Evolutionary conservation across 768 basidiomycete species (phyloP).

Genomic region (Tylopilus cervinicoccineus): DNA sequence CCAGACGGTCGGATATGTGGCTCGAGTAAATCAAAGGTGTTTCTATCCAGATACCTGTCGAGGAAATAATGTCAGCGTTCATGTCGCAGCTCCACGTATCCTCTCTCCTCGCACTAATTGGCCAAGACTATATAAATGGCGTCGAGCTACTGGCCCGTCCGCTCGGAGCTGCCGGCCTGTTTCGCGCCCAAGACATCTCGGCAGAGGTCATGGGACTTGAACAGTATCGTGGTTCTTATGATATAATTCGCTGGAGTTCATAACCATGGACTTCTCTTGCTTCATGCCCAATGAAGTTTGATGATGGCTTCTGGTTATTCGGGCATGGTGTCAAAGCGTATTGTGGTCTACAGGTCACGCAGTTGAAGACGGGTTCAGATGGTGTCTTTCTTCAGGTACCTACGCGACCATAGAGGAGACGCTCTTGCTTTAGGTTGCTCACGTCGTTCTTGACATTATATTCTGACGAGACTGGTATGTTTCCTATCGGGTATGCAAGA

Average conservation of each 20-base stretch:
- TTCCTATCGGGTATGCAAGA: constrained; percentile 72
- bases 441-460: constrained; percentile 74
- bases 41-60: constrained; percentile 46
- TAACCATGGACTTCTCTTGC: neutral
- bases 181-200: neutral
- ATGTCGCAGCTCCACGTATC: constrained; percentile 1
- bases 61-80: neutral
- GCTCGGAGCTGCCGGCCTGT: neutral
- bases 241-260: neutral
- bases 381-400: constrained; percentile 58
- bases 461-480: constrained; percentile 60
- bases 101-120: no score
- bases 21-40: constrained; percentile 64
- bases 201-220: neutral
- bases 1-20: constrained; percentile 50
- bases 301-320: constrained; percentile 70
- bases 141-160: no score
- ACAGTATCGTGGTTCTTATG: neutral
- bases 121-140: no score
- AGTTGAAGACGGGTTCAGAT: constrained; percentile 39
- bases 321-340: constrained; percentile 58
- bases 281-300: constrained; percentile 53
- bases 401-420: constrained; percentile 59
- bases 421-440: constrained; percentile 70
- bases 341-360: constrained; percentile 60